Conservation (phyloP, 768 basidiomycete genomes). For the Clavaria fumosa region DNA sequence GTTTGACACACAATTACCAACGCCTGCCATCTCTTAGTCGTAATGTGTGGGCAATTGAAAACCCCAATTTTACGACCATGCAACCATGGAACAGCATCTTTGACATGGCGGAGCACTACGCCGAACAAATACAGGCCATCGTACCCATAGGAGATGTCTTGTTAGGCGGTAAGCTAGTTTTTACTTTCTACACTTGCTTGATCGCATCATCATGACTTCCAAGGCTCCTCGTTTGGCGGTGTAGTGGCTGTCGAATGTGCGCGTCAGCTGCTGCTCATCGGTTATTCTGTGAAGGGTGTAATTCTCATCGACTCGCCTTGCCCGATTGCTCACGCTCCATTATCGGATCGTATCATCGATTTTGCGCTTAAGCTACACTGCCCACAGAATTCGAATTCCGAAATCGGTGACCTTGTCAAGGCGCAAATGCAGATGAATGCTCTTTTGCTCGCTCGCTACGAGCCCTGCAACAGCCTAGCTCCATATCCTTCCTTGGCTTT, state of each 20-base stretch:
- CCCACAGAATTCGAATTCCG: slow-evolving; percentile 15
- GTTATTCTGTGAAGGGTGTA: slow-evolving; percentile 35
- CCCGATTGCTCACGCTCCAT: slow-evolving; percentile 34
- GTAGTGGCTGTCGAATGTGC: slow-evolving; percentile 55
- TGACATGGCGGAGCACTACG: slow-evolving; percentile 40
- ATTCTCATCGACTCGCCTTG: slow-evolving; percentile 54
- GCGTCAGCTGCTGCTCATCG: slow-evolving; percentile 30
- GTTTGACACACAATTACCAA: slow-evolving; percentile 36
- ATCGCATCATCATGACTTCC: not conserved
- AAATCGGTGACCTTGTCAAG: slow-evolving; percentile 23
- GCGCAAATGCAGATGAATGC: slow-evolving; percentile 36
- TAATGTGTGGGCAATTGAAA: slow-evolving; percentile 43
- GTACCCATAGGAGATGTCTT: slow-evolving; percentile 28
- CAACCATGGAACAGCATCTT: slow-evolving; percentile 32
- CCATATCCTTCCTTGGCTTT: slow-evolving; percentile 27
- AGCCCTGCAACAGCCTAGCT: slow-evolving; percentile 17
- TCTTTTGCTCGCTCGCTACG: slow-evolving; percentile 30
- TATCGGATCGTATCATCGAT: slow-evolving; percentile 39
- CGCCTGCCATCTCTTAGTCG: slow-evolving; percentile 32
- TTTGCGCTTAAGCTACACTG: slow-evolving; percentile 22
- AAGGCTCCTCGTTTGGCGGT: slow-evolving; percentile 73
- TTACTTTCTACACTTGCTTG: not conserved
- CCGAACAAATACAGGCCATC: slow-evolving; percentile 21
- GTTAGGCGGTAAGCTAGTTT: slow-evolving; percentile 35
- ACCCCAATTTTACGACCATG: slow-evolving; percentile 33